These are phyloP conservation scores for Calonectria honghensis DNA, from an alignment of 2,329 filamentous ascomycete species.

Conservation along the genomic window DNA sequence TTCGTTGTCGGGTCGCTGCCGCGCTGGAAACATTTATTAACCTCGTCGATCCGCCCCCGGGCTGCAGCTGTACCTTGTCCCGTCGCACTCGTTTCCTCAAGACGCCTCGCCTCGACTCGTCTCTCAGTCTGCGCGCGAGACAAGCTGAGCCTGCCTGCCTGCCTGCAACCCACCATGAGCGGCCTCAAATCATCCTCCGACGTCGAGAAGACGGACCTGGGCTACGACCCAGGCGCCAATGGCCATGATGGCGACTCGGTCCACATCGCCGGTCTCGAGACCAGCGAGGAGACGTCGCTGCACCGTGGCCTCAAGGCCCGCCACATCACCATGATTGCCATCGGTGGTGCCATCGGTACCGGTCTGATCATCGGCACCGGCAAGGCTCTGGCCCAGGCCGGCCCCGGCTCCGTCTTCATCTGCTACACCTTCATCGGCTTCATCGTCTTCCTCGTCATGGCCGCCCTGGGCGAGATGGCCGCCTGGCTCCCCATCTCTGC, in stretches of 20 bases:
- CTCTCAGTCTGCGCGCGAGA: not conserved
- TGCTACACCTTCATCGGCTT: constrained; percentile 82
- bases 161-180: constrained; percentile 31
- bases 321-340: constrained; percentile 78
- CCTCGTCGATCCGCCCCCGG: constrained; percentile 29
- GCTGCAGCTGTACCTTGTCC: not conserved
- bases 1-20: constrained; percentile 14
- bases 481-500: constrained; percentile 86
- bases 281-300: constrained; percentile 67
- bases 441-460: constrained; percentile 88
- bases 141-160: not conserved
- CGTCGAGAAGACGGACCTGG: constrained; percentile 52
- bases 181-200: constrained; percentile 43
- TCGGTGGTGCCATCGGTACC: constrained; percentile 84
- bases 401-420: constrained; percentile 81
- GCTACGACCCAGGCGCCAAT: constrained; percentile 46
- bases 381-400: constrained; percentile 71
- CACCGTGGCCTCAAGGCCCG: constrained; percentile 73
- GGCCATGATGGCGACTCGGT: constrained; percentile 45
- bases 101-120: not conserved
- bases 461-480: constrained; percentile 88
- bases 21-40: constrained; percentile 29
- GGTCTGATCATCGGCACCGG: constrained; percentile 83
- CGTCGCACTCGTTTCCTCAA: not conserved
- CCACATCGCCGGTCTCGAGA: constrained; percentile 70